phyloP scores from a whole-genome alignment of 192 early-diverging fungal species.

The Podila epicladia region DNA sequence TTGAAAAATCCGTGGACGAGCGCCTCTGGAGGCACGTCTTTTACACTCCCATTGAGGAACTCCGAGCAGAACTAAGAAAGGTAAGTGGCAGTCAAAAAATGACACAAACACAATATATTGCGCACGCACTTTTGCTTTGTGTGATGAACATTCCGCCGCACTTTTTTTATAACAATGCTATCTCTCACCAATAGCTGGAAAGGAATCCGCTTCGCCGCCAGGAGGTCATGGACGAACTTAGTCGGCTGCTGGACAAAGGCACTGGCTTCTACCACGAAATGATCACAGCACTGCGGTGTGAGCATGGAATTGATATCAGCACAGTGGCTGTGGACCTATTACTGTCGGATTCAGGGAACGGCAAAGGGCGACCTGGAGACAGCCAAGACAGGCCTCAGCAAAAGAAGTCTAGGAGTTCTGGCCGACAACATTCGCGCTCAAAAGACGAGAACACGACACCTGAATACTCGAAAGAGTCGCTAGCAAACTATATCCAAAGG shows the following conservation, averaged over 20 bases:
- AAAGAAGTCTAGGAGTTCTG: constrained; percentile 4
- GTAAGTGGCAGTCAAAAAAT: constrained; percentile 30
- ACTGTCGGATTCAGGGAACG: constrained; percentile 1
- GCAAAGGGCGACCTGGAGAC: constrained; percentile 6
- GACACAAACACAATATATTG: no score
- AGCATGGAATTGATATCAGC: constrained; percentile 57
- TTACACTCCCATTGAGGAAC: constrained; percentile 63
- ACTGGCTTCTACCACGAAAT: constrained; percentile 66
- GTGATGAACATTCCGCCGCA: not conserved
- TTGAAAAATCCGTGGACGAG: constrained; percentile 62
- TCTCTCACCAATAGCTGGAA: constrained; percentile 28
- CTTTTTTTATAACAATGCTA: not conserved
- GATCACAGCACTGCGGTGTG: constrained; percentile 55
- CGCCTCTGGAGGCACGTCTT: constrained; percentile 67
- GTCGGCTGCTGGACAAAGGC: constrained; percentile 57
- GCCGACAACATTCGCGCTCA: constrained; percentile 29
- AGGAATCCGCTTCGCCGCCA: constrained; percentile 38
- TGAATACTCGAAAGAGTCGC: constrained; percentile 27
- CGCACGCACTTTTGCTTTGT: not conserved
- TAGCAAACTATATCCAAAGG: constrained; percentile 58
- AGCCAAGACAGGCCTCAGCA: not conserved
- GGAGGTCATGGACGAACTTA: constrained; percentile 51
- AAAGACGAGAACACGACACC: constrained; percentile 17
- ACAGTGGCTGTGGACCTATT: constrained; percentile 56
- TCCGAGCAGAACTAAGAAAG: constrained; percentile 58